Evolutionary conservation across 2,329 filamentous ascomycete species (phyloP).

Genomic region (Penicillium freii): DNA sequence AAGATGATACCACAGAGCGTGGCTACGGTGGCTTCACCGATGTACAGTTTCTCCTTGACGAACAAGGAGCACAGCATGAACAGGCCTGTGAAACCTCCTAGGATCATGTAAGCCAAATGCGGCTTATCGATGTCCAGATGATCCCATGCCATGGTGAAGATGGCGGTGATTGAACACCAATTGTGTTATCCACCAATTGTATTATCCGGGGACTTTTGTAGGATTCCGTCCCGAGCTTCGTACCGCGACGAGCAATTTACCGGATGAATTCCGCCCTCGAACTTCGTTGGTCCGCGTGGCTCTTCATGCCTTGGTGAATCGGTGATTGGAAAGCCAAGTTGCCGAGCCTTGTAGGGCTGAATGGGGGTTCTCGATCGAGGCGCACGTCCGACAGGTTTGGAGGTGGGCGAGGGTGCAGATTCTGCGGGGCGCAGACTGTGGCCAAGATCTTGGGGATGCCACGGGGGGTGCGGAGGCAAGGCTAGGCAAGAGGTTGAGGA

Average conservation of each 20-base stretch:
- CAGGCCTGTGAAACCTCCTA: constrained; percentile 93
- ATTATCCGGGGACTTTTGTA: constrained; percentile 1
- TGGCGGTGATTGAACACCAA: constrained; percentile 1
- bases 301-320: constrained; percentile 30
- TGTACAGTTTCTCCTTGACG: constrained; percentile 98
- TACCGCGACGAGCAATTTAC: constrained; percentile 20
- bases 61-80: constrained; percentile 99
- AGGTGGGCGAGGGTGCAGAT: background rate
- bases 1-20: constrained; percentile 70
- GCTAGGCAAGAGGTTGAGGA: background rate
- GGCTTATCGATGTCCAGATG: constrained; percentile 74
- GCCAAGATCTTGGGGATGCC: constrained; percentile 8
- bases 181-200: constrained; percentile 5
- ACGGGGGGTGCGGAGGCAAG: constrained; percentile 1
- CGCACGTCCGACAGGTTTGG: background rate
- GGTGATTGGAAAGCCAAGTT: constrained; percentile 2
- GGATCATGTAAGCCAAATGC: constrained; percentile 96
- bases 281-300: constrained; percentile 16
- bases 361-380: background rate
- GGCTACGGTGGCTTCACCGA: constrained; percentile 94
- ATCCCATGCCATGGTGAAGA: constrained; percentile 50
- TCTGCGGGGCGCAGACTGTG: constrained; percentile 4
- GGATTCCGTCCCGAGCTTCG: constrained; percentile 2
- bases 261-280: constrained; percentile 26
- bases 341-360: constrained; percentile 22